Conservation (phyloP, 192 early-diverging fungal genomes). For the Coemansia pectinata region DNA sequence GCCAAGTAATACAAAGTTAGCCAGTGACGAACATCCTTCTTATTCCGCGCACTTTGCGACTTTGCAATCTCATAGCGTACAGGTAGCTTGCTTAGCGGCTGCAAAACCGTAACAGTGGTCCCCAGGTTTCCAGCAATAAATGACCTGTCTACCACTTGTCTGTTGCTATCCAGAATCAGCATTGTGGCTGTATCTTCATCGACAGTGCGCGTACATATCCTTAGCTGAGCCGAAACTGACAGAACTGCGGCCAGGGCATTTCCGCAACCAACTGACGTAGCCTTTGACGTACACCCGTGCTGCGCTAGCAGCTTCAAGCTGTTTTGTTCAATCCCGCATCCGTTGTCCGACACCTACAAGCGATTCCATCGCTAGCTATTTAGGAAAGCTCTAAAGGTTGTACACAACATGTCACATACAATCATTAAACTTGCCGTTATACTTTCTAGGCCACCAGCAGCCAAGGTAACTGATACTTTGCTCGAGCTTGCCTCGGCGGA, state of each 20-base stretch:
- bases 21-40: conserved; percentile 24
- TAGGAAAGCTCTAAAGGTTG: background rate
- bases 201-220: conserved; percentile 23
- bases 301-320: conserved; percentile 16
- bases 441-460: conserved; percentile 17
- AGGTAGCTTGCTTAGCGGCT: conserved; percentile 30
- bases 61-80: conserved; percentile 34
- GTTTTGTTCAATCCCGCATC: conserved; percentile 12
- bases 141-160: background rate
- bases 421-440: conserved; percentile 23
- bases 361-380: background rate
- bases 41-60: conserved; percentile 23
- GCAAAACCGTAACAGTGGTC: conserved; percentile 30
- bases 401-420: background rate
- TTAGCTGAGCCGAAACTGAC: conserved; percentile 21
- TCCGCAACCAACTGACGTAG: background rate
- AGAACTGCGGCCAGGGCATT: conserved; percentile 30
- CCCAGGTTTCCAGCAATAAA: conserved; percentile 23
- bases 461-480: conserved; percentile 16
- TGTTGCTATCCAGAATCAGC: conserved; percentile 16
- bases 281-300: conserved; percentile 31
- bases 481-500: conserved; percentile 18
- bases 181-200: conserved; percentile 8
- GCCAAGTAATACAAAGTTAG: conserved; percentile 17
- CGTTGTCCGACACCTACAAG: conserved; percentile 28